Evolutionary conservation across 164 flowering plant species (phyloP), one percentile per base, ranked within the genome.

Genomic region (Paratinospora sagittata): DNA sequence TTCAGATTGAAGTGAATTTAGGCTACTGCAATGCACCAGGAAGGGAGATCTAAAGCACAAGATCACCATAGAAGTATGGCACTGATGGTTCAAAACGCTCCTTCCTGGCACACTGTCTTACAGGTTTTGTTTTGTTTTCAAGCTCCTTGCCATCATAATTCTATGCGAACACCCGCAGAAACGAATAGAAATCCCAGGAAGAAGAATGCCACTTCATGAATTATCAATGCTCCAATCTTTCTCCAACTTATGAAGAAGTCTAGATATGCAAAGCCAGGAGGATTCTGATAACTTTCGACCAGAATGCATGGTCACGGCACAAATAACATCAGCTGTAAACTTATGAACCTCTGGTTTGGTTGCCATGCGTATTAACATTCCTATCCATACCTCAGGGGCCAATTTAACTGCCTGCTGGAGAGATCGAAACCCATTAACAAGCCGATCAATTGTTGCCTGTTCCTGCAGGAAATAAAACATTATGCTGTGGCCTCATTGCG

Each of bases 311-410:
- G 62, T 10, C 73, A 90, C 65, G 8, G 90, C 87, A 71, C 89
- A 87, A 58, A 83, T n/a, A 11, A 89, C 69, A 66, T 88, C 93
- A 16, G 78, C 21, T 27, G 66, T 47, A 74, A 90, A 92, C 30
- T 60, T 79, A 64, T 83, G 95, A 71, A 83, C 79, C 82, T 90
- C 91, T 0, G 88, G 91, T 78, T 82, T 92, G 71, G 80, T 16
- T 6, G 82, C 77, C 78, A 89, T 67, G 60, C 97, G 93, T 34
- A 91, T 61, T 17, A 91, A 76, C 93, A 90, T 92, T 11, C 87
- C 82, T 23, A 80, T 74, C 98, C 98, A 95, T 16, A 82, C 76
- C 39, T 83, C 89, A 1, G 97, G 98, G 27, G 94, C 93, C 80
- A 84, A 72, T 72, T 69, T 82, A 23, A 90, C 77, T 9, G 97